Conservation (phyloP, 306 rosid species). For the Vigna radiata region DNA sequence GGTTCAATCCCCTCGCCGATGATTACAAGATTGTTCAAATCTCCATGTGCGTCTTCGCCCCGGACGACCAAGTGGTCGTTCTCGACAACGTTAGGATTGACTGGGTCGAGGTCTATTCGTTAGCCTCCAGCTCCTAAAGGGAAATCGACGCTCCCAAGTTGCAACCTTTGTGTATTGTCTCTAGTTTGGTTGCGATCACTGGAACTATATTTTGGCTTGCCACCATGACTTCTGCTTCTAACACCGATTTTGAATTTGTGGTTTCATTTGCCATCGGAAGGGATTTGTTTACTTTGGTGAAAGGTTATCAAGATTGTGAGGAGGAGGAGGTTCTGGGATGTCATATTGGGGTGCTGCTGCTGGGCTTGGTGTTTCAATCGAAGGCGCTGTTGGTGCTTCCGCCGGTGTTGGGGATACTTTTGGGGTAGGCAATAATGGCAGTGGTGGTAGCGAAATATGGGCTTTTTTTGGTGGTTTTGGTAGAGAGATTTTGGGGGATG, state of each 20-base stretch:
- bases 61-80: too few species aligned
- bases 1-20: too few species aligned
- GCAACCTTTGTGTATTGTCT: background rate
- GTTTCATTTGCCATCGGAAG: slow-evolving; percentile 19
- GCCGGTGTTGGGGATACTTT: slow-evolving; percentile 65
- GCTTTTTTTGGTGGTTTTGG: slow-evolving; percentile 60
- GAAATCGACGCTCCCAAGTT: background rate
- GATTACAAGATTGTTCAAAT: too few species aligned
- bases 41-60: too few species aligned
- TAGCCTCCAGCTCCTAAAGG: slow-evolving; percentile 13
- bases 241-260: background rate
- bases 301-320: background rate
- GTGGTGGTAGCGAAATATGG: slow-evolving; percentile 26
- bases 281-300: slow-evolving; percentile 1
- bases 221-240: background rate
- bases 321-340: slow-evolving; percentile 59
- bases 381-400: slow-evolving; percentile 58
- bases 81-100: too few species aligned
- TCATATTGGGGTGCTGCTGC: slow-evolving; percentile 55
- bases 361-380: slow-evolving; percentile 4
- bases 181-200: background rate
- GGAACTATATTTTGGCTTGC: slow-evolving; percentile 36
- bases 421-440: slow-evolving; percentile 50
- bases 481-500: slow-evolving; percentile 64
- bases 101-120: slow-evolving; percentile 15